A percentile compares a stretch with the other conserved stretches of the same genome.
phyloP scores from a whole-genome alignment of 352 stramenopile genomes.

The Blastocystis sp. region DNA sequence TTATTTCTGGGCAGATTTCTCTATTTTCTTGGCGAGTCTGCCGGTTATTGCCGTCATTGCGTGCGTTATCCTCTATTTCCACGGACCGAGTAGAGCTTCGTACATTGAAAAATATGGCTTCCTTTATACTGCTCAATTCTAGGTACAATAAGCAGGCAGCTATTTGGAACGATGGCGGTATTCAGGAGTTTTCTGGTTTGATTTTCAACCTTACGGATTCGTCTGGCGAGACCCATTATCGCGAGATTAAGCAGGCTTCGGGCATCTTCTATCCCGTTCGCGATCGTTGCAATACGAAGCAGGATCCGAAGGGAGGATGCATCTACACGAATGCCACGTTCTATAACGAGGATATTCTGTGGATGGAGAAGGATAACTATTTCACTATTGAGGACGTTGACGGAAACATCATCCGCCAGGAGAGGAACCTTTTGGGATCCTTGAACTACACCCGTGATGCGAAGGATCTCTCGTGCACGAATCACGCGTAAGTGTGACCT shows the following conservation, averaged over 20 bases:
- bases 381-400: neutral
- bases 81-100: neutral
- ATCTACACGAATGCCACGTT: slow-evolving; percentile 2
- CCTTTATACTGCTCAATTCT: neutral
- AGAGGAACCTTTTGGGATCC: neutral
- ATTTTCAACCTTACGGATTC: slow-evolving; percentile 27
- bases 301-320: slow-evolving; percentile 21
- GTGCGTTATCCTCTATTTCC: neutral
- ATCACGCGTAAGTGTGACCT: neutral
- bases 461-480: neutral
- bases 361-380: neutral
- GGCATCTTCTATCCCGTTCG: slow-evolving; percentile 38
- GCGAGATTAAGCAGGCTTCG: neutral
- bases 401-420: neutral
- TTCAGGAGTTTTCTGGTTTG: neutral
- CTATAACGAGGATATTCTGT: slow-evolving; percentile 28
- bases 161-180: neutral
- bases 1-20: neutral
- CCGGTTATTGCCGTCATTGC: neutral
- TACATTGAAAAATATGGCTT: neutral
- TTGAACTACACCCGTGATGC: neutral
- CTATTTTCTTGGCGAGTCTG: neutral
- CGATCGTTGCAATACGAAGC: slow-evolving; percentile 9
- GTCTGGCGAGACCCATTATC: neutral
- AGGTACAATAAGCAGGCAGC: slow-evolving; percentile 27